Percentiles rank a stretch among this genome's conserved stretches.
These are phyloP conservation scores for Austropuccinia psidii DNA, from an alignment of 1,284 basidiomycete genomes.

Conservation along the genomic window DNA sequence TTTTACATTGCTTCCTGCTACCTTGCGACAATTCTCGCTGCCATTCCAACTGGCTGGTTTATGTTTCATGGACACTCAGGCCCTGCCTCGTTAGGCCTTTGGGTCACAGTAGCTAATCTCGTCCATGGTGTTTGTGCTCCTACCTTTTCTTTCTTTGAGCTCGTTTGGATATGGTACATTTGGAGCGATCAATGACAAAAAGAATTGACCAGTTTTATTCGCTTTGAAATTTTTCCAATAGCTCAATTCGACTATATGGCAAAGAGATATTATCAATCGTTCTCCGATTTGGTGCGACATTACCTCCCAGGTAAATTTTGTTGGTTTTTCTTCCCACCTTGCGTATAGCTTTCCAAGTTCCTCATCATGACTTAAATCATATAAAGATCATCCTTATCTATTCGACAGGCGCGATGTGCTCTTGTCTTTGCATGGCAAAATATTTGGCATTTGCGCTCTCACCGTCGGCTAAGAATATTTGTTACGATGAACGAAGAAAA, in stretches of 20 bases:
- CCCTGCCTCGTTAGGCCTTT: slow-evolving; percentile 18
- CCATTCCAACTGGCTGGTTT: slow-evolving; percentile 28
- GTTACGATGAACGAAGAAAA: not conserved
- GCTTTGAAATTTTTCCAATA: not conserved
- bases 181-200: too few relatives aligned
- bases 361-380: not conserved
- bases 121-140: slow-evolving; percentile 14
- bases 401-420: slow-evolving; percentile 30
- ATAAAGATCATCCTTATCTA: slow-evolving; percentile 31
- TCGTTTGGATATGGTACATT: too few relatives aligned
- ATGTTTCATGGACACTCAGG: slow-evolving; percentile 27
- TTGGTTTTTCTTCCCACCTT: not conserved
- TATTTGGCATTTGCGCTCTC: slow-evolving; percentile 26
- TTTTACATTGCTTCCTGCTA: slow-evolving; percentile 21
- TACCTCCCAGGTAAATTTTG: slow-evolving; percentile 27
- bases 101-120: slow-evolving; percentile 19
- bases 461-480: slow-evolving; percentile 7
- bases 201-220: not conserved
- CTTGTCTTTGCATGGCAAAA: slow-evolving; percentile 32
- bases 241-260: slow-evolving; percentile 33
- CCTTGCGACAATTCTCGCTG: not conserved
- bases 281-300: slow-evolving; percentile 32
- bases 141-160: not conserved
- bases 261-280: slow-evolving; percentile 20
- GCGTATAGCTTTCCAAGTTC: not conserved